phyloP scores from a whole-genome alignment of 331 rosid species.

The Ulmus americana region DNA sequence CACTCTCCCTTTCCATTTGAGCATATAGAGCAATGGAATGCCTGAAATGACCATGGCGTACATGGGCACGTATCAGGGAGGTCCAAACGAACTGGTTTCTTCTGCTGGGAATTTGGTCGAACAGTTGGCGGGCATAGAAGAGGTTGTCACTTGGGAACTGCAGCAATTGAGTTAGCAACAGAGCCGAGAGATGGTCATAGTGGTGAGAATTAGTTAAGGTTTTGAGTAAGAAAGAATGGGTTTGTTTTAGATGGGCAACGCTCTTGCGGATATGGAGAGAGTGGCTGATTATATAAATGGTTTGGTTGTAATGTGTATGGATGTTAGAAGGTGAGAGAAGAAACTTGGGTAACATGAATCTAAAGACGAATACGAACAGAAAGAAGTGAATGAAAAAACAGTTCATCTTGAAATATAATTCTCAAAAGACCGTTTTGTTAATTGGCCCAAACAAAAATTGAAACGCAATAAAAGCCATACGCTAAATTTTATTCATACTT shows the following conservation, averaged over 20 bases:
- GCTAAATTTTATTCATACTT: no score
- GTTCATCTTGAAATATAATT: no score
- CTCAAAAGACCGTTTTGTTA: no score
- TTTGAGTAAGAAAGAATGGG: conserved; percentile 43
- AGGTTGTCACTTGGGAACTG: conserved; percentile 22
- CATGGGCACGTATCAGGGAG: conserved; percentile 46
- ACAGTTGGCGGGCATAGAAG: conserved; percentile 48
- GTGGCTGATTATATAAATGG: conserved; percentile 4
- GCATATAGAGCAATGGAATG: conserved; percentile 42
- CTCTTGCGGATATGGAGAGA: conserved; percentile 26
- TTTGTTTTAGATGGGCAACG: conserved; percentile 38
- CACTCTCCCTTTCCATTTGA: conserved; percentile 46
- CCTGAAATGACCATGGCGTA: conserved; percentile 26
- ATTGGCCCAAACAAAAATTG: no score
- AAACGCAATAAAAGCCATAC: no score
- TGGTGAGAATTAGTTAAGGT: conserved; percentile 20
- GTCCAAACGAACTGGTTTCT: conserved; percentile 49
- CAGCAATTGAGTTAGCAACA: conserved; percentile 32
- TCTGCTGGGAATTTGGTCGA: conserved; percentile 44
- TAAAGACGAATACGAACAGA: no score
- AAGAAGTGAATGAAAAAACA: no score
- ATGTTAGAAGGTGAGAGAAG: not conserved
- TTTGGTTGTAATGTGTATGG: not conserved
- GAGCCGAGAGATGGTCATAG: conserved; percentile 27
- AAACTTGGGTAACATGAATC: conserved; percentile 5